Conservation (phyloP, 257 asterid genomes). For the Marsdenia floribunda region DNA sequence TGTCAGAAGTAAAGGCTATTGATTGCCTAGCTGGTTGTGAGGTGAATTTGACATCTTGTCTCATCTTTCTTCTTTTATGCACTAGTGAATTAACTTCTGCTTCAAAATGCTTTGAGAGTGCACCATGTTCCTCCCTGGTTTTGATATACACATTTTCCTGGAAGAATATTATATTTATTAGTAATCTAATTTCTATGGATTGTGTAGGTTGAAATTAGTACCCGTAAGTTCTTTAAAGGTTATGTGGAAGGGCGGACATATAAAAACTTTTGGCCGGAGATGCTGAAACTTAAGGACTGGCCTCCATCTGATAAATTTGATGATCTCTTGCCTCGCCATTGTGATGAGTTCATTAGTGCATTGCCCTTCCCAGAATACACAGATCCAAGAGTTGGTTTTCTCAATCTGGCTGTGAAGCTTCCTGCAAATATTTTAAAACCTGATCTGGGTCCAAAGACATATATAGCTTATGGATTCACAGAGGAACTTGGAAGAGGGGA, state of each 20-base stretch:
- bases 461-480: slow-evolving; percentile 69
- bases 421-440: slow-evolving; percentile 69
- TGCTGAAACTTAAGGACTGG: slow-evolving; percentile 97
- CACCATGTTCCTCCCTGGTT: neutral
- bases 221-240: slow-evolving; percentile 72
- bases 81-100: slow-evolving; percentile 4
- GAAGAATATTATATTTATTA: neutral
- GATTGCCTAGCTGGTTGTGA: slow-evolving; percentile 89
- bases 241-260: slow-evolving; percentile 70
- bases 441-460: slow-evolving; percentile 94
- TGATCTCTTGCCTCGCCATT: slow-evolving; percentile 82
- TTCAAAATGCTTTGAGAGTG: neutral
- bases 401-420: slow-evolving; percentile 77
- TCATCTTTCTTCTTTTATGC: slow-evolving; percentile 8
- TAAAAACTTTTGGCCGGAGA: slow-evolving; percentile 81
- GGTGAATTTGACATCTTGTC: slow-evolving; percentile 39
- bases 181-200: neutral
- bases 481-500: slow-evolving; percentile 95
- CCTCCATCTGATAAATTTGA: slow-evolving; percentile 94
- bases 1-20: slow-evolving; percentile 69
- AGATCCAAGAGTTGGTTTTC: slow-evolving; percentile 71
- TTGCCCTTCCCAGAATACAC: slow-evolving; percentile 89
- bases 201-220: slow-evolving; percentile 63
- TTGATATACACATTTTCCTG: neutral
- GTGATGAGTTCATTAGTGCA: slow-evolving; percentile 82